phyloP scores from a whole-genome alignment of 352 stramenopile species.

The Phytophthora capsici region DNA sequence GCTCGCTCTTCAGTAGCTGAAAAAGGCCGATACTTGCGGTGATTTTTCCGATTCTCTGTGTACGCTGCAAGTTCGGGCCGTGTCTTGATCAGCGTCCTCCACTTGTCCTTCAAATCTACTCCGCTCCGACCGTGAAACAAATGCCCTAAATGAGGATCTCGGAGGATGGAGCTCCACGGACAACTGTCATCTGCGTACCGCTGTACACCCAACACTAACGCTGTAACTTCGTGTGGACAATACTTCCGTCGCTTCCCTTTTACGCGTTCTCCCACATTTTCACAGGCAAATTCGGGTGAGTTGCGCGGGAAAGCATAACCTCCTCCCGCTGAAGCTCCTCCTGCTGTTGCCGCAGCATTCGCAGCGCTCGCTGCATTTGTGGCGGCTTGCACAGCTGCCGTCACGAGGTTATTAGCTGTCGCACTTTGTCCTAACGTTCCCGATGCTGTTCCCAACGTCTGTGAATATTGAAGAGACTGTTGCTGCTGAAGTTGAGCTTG shows the following conservation, averaged over 20 bases:
- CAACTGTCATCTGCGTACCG: conserved; percentile 87
- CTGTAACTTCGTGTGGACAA: conserved; percentile 86
- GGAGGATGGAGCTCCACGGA: conserved; percentile 82
- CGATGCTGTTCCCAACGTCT: conserved; percentile 27
- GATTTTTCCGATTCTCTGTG: conserved; percentile 89
- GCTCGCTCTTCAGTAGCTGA: conserved; percentile 74
- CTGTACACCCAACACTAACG: conserved; percentile 79
- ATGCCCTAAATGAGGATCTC: conserved; percentile 73
- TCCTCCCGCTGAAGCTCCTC: conserved; percentile 32
- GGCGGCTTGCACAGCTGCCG: conserved; percentile 47
- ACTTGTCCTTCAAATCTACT: conserved; percentile 87
- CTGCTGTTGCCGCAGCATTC: conserved; percentile 37
- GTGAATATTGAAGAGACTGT: conserved; percentile 45
- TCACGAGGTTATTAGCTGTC: conserved; percentile 46
- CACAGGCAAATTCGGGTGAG: conserved; percentile 78
- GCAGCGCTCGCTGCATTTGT: conserved; percentile 36
- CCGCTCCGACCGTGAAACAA: conserved; percentile 82
- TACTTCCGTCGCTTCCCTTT: conserved; percentile 87
- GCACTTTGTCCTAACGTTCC: conserved; percentile 42
- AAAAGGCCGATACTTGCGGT: conserved; percentile 86
- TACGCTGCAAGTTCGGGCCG: conserved; percentile 75
- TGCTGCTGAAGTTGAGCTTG: conserved; percentile 43
- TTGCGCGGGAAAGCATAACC: conserved; percentile 73
- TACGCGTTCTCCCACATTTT: conserved; percentile 84
- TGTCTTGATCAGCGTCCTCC: conserved; percentile 84